phyloP scores from a whole-genome alignment of 495 filamentous ascomycete genomes.

The Penicillium alfredii region DNA sequence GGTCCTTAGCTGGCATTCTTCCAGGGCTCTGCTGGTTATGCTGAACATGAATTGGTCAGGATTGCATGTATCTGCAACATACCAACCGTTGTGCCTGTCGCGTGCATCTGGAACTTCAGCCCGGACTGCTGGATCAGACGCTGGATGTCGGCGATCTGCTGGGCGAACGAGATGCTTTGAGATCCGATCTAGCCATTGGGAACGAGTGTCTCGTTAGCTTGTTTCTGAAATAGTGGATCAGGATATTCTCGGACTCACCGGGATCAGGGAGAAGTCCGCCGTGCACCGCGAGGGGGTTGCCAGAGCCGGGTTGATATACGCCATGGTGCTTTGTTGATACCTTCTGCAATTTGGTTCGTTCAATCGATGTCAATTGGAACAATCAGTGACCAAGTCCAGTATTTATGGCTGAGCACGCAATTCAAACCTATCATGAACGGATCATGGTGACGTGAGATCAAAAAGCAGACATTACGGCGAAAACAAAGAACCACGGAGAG shows the following conservation, averaged over 20 bases:
- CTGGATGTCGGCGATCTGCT: slow-evolving; percentile 77
- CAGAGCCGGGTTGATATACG: slow-evolving; percentile 21
- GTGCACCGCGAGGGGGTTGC: slow-evolving; percentile 54
- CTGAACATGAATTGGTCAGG: too few relatives aligned
- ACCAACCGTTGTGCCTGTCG: slow-evolving; percentile 81
- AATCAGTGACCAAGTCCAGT: too few relatives aligned
- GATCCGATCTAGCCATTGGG: slow-evolving; percentile 70
- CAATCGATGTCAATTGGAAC: neutral
- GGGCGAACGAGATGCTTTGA: slow-evolving; percentile 62
- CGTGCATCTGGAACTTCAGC: slow-evolving; percentile 72
- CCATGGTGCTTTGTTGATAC: slow-evolving; percentile 6
- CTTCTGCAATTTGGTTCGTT: neutral
- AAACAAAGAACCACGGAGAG: too few relatives aligned
- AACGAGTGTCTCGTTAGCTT: slow-evolving; percentile 3
- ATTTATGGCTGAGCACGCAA: too few relatives aligned
- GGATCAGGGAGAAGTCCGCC: slow-evolving; percentile 70
- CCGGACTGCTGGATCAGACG: slow-evolving; percentile 63
- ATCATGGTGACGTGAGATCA: too few relatives aligned
- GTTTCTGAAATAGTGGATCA: slow-evolving; percentile 17
- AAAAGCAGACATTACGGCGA: too few relatives aligned
- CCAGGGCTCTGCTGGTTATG: too few relatives aligned
- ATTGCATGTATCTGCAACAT: too few relatives aligned
- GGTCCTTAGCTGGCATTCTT: too few relatives aligned
- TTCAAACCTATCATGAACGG: too few relatives aligned
- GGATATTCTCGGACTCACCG: slow-evolving; percentile 41